Evolutionary conservation across 2,329 filamentous ascomycete genomes (phyloP).

Genomic region (Chrysosphaeria jannelii): DNA sequence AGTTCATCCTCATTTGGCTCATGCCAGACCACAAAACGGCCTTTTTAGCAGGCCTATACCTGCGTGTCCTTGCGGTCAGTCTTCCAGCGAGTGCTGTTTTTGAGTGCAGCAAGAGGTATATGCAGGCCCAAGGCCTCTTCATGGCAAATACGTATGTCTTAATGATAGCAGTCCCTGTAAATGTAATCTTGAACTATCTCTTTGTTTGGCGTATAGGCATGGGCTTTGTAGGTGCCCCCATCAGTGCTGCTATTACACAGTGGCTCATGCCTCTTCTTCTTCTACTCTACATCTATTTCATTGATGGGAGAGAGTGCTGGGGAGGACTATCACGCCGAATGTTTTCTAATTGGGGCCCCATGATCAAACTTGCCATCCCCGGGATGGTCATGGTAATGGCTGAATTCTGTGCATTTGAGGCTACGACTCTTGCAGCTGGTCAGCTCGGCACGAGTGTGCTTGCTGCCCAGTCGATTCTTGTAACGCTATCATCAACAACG

Average conservation of each 20-base stretch:
- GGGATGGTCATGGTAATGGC: conserved; percentile 65
- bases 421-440: conserved; percentile 58
- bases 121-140: conserved; percentile 79
- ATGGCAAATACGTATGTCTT: conserved; percentile 58
- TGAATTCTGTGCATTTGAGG: conserved; percentile 89
- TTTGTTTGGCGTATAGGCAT: conserved; percentile 43
- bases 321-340: conserved; percentile 35
- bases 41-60: conserved; percentile 38
- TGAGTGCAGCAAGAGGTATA: conserved; percentile 58
- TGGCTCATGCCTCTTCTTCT: conserved; percentile 59
- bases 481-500: conserved; percentile 68
- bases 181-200: conserved; percentile 50
- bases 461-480: conserved; percentile 64
- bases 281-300: conserved; percentile 38
- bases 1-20: conserved; percentile 29
- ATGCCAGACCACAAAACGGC: conserved; percentile 46
- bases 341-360: conserved; percentile 32
- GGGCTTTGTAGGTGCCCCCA: conserved; percentile 47
- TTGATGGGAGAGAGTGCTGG: conserved; percentile 47
- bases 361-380: conserved; percentile 42
- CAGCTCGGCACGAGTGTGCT: conserved; percentile 50
- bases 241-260: conserved; percentile 63
- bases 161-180: conserved; percentile 53
- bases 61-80: conserved; percentile 37
- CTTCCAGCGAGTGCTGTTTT: conserved; percentile 55